A percentile compares a stretch with the other conserved stretches of the same genome.
Conservation (phyloP, 495 filamentous ascomycete species). For the Choiromyces venosus region DNA sequence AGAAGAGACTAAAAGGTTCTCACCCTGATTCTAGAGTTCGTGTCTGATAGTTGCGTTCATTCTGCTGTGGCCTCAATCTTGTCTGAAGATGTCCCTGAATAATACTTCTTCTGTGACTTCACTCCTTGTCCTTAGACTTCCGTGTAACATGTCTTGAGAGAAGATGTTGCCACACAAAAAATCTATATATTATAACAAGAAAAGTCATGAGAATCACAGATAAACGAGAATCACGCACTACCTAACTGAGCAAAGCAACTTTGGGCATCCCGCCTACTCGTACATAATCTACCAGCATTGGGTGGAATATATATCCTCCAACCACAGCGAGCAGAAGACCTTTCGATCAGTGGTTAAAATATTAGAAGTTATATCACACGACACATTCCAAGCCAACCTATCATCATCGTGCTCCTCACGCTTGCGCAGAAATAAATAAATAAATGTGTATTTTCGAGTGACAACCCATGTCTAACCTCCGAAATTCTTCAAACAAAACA, state of each 20-base stretch:
- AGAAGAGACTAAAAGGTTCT: too few species aligned
- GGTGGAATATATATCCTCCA: not conserved
- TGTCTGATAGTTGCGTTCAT: too few species aligned
- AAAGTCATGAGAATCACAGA: too few species aligned
- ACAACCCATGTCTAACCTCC: not conserved
- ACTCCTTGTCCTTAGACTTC: too few species aligned
- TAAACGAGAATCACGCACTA: not conserved
- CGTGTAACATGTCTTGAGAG: too few species aligned
- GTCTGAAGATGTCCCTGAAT: too few species aligned
- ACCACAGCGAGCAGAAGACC: not conserved
- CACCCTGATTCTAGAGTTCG: too few species aligned
- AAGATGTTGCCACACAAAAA: too few species aligned
- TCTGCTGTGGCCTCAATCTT: too few species aligned
- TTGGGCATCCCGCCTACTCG: not conserved
- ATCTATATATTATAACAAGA: too few species aligned
- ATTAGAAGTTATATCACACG: not conserved
- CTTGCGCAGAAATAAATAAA: not conserved
- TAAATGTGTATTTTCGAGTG: not conserved
- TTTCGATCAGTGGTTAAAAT: not conserved
- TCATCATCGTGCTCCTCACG: not conserved
- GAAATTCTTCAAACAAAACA: not conserved
- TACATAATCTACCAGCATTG: not conserved
- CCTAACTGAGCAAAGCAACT: too few species aligned
- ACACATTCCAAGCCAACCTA: not conserved
- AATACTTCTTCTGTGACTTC: too few species aligned